Evolutionary conservation across 148 eudicot genomes (phyloP), one percentile per base, ranked within the genome.

Genomic region (Cornus suecica): DNA sequence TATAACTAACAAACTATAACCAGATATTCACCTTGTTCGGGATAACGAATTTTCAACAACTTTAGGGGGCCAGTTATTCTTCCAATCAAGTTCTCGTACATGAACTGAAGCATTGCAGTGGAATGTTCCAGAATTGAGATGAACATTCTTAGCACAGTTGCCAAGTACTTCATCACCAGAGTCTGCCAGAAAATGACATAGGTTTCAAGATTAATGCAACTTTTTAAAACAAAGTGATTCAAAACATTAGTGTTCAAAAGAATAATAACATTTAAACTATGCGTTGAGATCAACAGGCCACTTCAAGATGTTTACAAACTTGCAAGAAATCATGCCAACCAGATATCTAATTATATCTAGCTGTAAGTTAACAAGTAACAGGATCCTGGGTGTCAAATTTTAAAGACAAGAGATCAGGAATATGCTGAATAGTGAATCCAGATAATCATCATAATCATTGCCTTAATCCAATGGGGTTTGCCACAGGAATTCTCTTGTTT

Each of bases 61-160:
- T 66, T 69, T 77, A 42, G 94, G 92, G 27, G 97, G 99, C 97
- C 94, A 93, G 64, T 90, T 77, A 54, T 77, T 80, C 75, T 73
- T 85, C 99, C 99, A 96, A 81, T 96, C 92, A 84, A 96, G 98
- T 88, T 96, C 99, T 48, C 94, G 93, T 51, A 93, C 98, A 84
- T 80, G 85, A 76, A 90, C 86, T 26, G 93, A 81, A 67, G 90
- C 86, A 74, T 85, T 77, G 60, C 77, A 72, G 61, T 81, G 77
- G 65, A 88, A 81, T 23, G 82, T 37, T 74, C 76, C 87, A 64
- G 87, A 84, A 86, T 96, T 96, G 70, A 85, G 82, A 75, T 73
- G 63, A 77, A 91, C 87, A 82, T 96, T 94, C 31, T 79, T 80
- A 63, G 88, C 86, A 81, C 99, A 93, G 74, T 93, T 93, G 74